Conservation (phyloP, 1,284 basidiomycete species). For the Bondarzewia mesenterica region DNA sequence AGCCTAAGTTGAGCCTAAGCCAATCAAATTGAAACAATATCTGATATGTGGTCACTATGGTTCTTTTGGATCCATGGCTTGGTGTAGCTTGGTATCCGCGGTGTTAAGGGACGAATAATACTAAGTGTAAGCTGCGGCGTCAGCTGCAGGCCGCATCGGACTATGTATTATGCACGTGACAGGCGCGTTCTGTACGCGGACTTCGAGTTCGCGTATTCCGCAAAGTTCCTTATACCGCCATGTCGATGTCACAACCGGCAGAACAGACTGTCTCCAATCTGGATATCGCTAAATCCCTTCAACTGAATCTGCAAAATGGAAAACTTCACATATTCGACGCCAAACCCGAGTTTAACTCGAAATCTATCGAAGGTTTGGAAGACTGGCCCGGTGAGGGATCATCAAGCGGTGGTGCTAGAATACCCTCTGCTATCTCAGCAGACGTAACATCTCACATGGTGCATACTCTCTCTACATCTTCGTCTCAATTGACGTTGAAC, state of each 20-base stretch:
- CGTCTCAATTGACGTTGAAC: background rate
- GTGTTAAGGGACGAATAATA: too few relatives aligned
- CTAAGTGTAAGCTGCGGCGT: too few relatives aligned
- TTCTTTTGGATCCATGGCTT: too few relatives aligned
- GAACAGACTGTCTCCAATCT: background rate
- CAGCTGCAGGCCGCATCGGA: too few relatives aligned
- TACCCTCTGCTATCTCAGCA: constrained; percentile 34
- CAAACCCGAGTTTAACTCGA: background rate
- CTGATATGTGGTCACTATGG: too few relatives aligned
- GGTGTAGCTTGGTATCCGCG: too few relatives aligned
- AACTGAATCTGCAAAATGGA: background rate
- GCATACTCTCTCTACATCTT: constrained; percentile 11
- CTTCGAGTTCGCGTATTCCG: background rate
- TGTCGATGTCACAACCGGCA: background rate
- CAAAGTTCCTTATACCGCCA: background rate
- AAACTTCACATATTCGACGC: background rate
- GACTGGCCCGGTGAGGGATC: background rate
- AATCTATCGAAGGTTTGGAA: background rate
- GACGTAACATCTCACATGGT: constrained; percentile 44
- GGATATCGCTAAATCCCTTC: background rate
- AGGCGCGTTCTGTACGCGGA: background rate
- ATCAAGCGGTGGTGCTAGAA: background rate
- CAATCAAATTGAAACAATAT: too few relatives aligned
- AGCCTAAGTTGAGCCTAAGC: too few relatives aligned
- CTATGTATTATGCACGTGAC: too few relatives aligned